phyloP scores from a whole-genome alignment of 805 yeast genomes.

The Yarrowia keelungensis region DNA sequence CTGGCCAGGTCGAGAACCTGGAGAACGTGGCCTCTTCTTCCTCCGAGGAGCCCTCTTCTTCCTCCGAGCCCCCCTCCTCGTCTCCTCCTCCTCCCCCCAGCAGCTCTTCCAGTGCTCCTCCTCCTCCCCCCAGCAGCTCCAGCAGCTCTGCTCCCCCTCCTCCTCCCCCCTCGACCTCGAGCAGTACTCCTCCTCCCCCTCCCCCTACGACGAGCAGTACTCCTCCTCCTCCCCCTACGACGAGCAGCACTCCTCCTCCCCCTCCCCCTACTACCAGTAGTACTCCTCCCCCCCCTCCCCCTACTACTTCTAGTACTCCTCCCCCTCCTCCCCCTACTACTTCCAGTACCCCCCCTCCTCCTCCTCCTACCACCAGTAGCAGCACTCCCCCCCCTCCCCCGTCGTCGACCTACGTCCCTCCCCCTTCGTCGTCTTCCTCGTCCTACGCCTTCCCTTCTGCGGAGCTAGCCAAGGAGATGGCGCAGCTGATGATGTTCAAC shows the following conservation, averaged over 20 bases:
- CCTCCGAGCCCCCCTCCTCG: neutral
- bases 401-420: neutral
- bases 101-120: neutral
- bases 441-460: conserved; percentile 14
- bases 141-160: conserved; percentile 15
- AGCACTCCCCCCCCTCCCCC: conserved; percentile 18
- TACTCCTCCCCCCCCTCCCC: conserved; percentile 16
- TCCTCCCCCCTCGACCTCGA: conserved; percentile 10
- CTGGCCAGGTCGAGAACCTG: conserved; percentile 16
- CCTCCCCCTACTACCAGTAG: no score
- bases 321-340: conserved; percentile 4
- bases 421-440: conserved; percentile 6
- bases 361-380: neutral
- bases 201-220: neutral
- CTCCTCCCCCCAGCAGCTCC: conserved; percentile 3
- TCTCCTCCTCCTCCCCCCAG: conserved; percentile 22
- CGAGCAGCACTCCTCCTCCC: neutral
- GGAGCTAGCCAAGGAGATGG: conserved; percentile 17
- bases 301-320: no score
- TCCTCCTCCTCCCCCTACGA: conserved; percentile 17
- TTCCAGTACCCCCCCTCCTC: no score
- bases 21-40: conserved; percentile 2
- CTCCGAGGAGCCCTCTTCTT: neutral
- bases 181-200: conserved; percentile 1
- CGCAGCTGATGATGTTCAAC: conserved; percentile 32